phyloP scores from a whole-genome alignment of 805 yeast species.

The Pichia kluyveri region DNA sequence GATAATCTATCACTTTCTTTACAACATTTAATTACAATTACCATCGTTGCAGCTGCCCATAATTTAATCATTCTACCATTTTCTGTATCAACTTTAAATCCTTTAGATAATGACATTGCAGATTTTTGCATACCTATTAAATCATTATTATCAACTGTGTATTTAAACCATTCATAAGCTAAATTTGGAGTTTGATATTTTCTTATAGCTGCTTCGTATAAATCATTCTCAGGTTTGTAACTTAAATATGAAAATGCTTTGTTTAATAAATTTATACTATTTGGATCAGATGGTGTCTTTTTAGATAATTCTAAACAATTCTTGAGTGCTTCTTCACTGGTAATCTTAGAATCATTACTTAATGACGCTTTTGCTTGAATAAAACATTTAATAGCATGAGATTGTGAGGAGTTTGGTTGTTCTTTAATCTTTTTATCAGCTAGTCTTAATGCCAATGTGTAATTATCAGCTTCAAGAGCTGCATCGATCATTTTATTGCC shows the following conservation, averaged over 20 bases:
- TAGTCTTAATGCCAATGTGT: constrained; percentile 41
- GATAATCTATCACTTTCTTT: constrained; percentile 24
- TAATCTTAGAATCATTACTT: not conserved
- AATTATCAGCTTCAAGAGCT: constrained; percentile 35
- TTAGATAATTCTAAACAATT: constrained; percentile 23
- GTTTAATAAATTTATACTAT: constrained; percentile 40
- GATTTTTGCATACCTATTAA: constrained; percentile 46
- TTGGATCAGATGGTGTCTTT: constrained; percentile 45
- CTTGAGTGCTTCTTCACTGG: constrained; percentile 24
- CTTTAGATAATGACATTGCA: constrained; percentile 33
- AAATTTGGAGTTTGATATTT: constrained; percentile 44
- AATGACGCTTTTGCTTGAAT: constrained; percentile 27
- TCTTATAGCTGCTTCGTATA: constrained; percentile 50
- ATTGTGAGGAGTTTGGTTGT: constrained; percentile 49
- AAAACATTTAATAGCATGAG: constrained; percentile 36
- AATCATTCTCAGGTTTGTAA: constrained; percentile 31
- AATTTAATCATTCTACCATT: constrained; percentile 31
- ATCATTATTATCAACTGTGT: constrained; percentile 39
- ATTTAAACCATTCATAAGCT: constrained; percentile 49
- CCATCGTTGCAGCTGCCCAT: constrained; percentile 51
- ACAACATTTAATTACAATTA: constrained; percentile 29
- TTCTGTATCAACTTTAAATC: constrained; percentile 5
- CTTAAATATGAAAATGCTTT: constrained; percentile 32
- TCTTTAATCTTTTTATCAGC: constrained; percentile 40
- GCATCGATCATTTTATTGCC: constrained; percentile 15